phyloP scores from a whole-genome alignment of 305 asterid genomes.

The Vinca major region DNA sequence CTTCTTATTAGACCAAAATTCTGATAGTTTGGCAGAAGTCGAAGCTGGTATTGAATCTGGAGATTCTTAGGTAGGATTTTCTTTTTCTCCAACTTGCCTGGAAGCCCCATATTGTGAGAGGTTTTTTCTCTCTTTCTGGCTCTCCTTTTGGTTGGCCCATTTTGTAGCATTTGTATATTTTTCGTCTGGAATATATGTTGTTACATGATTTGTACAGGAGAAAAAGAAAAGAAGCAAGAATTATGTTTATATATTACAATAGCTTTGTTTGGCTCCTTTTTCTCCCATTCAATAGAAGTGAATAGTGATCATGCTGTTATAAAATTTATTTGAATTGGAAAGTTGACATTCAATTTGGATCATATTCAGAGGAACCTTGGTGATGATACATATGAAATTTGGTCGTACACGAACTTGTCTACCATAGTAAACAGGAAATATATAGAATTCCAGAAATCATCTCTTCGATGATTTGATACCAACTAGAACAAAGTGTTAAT shows the following conservation, averaged over 20 bases:
- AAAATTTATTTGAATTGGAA: no score
- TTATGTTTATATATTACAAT: background rate
- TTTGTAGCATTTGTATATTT: conserved; percentile 19
- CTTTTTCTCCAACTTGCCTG: background rate
- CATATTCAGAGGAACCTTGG: no score
- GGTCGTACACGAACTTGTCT: no score
- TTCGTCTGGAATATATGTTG: background rate
- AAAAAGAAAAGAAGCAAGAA: background rate
- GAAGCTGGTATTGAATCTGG: conserved; percentile 56
- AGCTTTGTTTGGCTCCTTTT: background rate
- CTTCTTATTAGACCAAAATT: conserved; percentile 49
- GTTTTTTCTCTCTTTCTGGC: background rate
- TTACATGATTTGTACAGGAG: background rate
- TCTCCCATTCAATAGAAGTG: no score
- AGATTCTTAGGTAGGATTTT: conserved; percentile 9
- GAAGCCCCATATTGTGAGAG: no score
- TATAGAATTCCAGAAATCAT: no score
- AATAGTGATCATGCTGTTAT: background rate
- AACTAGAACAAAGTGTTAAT: background rate
- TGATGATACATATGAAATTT: no score
- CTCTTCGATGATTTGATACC: no score
- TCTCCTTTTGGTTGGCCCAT: conserved; percentile 13
- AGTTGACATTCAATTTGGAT: no score
- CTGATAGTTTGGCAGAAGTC: conserved; percentile 47
- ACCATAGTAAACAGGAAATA: no score